phyloP scores from a whole-genome alignment of 331 rosid genomes.

The Quercus lobata region DNA sequence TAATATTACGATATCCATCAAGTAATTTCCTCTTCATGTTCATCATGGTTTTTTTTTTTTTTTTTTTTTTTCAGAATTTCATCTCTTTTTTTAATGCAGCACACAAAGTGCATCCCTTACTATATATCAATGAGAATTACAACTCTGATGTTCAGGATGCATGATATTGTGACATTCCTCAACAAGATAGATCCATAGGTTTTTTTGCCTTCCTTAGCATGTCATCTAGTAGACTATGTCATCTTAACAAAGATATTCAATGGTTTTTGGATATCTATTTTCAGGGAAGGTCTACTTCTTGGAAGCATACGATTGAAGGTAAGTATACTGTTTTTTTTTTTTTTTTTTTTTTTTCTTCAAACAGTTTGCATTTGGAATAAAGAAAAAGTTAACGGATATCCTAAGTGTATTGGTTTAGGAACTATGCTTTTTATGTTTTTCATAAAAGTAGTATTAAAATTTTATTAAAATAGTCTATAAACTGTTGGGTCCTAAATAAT shows the following conservation, averaged over 20 bases:
- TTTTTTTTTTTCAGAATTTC: background rate
- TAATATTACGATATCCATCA: conserved; percentile 11
- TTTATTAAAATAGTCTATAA: too few species aligned
- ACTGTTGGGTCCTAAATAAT: too few species aligned
- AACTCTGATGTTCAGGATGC: conserved; percentile 78
- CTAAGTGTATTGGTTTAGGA: fast-evolving
- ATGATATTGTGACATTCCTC: conserved; percentile 81
- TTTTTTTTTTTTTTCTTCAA: background rate
- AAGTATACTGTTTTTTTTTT: background rate
- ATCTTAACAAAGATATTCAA: background rate
- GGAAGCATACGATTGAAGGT: conserved; percentile 95
- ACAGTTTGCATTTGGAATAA: too few species aligned
- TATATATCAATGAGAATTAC: conserved; percentile 88
- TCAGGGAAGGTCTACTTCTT: conserved; percentile 83
- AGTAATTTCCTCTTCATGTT: background rate
- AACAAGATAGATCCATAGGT: conserved; percentile 64
- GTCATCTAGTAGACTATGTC: background rate
- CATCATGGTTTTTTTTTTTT: background rate
- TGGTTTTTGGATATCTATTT: background rate
- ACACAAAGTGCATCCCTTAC: conserved; percentile 96
- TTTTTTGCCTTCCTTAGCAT: background rate
- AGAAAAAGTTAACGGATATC: too few species aligned
- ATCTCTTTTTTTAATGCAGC: conserved; percentile 44
- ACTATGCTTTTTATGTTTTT: too few species aligned
- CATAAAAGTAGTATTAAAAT: too few species aligned